Base-by-base conservation (phyloP, 1,284 basidiomycete species). In the Pseudozyma tsukubaensis region DNA sequence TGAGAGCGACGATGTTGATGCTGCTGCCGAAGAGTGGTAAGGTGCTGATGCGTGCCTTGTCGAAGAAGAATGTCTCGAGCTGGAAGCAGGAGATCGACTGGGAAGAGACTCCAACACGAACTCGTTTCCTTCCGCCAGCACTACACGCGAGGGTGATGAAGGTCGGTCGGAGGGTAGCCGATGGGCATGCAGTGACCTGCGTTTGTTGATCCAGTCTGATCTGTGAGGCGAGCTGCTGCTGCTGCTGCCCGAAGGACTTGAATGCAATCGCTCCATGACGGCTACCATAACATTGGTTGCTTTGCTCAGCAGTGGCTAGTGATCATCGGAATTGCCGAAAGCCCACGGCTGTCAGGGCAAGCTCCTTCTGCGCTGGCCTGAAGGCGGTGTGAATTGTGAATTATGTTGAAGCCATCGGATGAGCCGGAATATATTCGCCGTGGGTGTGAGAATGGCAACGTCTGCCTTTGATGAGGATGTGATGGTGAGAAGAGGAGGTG, bases 41-140 rank as follows among this genome's bases (percentile, higher is more conserved):
- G 60, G 43, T 4, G 52, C 49, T 13, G 67, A 63, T 4, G 53
- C 55, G 37, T 49, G 65, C n/a, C 50, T 50, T 10, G 56, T 37
- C 11, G 35, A 18, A 5, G 54, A 24, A 16, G 59, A n/a, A 18
- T 37, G 24, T 19, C 53, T 40, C 2, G 37, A n/a, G 12, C 52
- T 21, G 1, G 63, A 56, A 50, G 56, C 21, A 1, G 55, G 48
- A 3, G 44, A 7, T 49, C 59, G 62, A n/a, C 11, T 34, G 2
- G 60, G 64, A 14, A 63, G 35, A 19, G 71, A 29, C 42, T 73
- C 59, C 48, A 73, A 51, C 1, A 73, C 51, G 32, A 73, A 73
- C 19, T 65, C 61, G 51, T 49, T 73, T 4, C 71, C 71, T 35
- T 69, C 71, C 3, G 65, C 65, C 6, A 59, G 40, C 4, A 73